Conservation (phyloP, 2,329 filamentous ascomycete genomes). For the Monilinia aucupariae region DNA sequence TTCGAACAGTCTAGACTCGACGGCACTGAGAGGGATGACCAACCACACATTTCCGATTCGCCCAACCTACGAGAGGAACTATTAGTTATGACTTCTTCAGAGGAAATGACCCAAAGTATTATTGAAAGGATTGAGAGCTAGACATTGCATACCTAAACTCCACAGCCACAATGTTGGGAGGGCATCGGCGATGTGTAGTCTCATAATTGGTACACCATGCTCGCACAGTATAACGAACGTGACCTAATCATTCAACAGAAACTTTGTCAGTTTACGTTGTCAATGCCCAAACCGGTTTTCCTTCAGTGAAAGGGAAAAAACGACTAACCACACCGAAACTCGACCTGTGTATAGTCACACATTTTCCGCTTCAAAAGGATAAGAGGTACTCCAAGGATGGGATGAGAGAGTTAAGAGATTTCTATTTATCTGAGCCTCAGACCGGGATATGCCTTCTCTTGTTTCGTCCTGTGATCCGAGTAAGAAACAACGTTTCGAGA, state of each 20-base stretch:
- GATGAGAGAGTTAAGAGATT: conserved; percentile 2
- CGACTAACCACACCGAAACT: conserved; percentile 43
- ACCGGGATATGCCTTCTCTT: conserved; percentile 8
- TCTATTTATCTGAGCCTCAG: conserved; percentile 11
- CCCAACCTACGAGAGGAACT: conserved; percentile 25
- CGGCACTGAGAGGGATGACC: conserved; percentile 15
- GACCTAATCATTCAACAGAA: conserved; percentile 32
- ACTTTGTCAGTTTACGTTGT: background rate
- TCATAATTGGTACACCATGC: conserved; percentile 47
- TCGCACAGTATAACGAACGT: conserved; percentile 50
- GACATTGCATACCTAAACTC: conserved; percentile 27
- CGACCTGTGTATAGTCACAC: conserved; percentile 56
- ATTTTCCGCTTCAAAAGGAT: conserved; percentile 35
- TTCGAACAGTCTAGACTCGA: background rate
- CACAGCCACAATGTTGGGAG: conserved; percentile 44
- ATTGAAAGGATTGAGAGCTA: background rate
- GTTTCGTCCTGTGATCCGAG: background rate
- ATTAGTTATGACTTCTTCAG: conserved; percentile 18
- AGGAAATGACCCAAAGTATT: background rate
- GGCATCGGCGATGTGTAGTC: conserved; percentile 50
- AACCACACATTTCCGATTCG: conserved; percentile 30
- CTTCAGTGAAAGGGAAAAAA: background rate
- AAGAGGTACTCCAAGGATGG: background rate
- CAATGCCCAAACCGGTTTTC: background rate
- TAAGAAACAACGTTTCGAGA: background rate